Base-by-base conservation (phyloP, 1,284 basidiomycete genomes). In the Malassezia arunalokei region DNA sequence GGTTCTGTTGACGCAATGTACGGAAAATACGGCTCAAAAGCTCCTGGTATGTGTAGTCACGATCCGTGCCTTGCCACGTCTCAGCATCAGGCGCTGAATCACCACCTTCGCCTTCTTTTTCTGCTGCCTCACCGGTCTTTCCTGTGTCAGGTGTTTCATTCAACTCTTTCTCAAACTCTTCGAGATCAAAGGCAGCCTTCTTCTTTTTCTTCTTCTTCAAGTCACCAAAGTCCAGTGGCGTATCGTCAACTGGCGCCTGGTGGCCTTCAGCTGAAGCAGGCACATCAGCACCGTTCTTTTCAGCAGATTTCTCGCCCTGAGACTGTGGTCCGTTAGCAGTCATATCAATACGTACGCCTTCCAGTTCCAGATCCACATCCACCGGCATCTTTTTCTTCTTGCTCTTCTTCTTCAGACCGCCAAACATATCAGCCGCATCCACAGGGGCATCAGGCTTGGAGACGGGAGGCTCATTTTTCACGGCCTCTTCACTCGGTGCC, bases 11-110 rank as follows among this genome's bases (percentile, higher is more conserved):
- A 65, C 95, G 91, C 12, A 98, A 81, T 38, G 86, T 84, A 53
- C 79, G 79, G 78, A 92, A 96, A 77, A 96, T 92, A 40, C 92
- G 86, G 32, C 82, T 83, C 50, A 99, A 82, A 43, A 98, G 87
- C 87, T 96, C 91, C 50, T 82, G 82, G 75, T 98, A 98, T 24
- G 83, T 85, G 71, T 96, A 94, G 75, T 96, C 92, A 40, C 92
- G 82, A 74, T 92, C 88, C 58, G 84, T 87, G 66, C 83, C 82
- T 35, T 58, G 94, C 79, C 94, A 94, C 90, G 54, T 76, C 45
- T 70, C 64, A 24, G 56, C 54, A 15, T 54, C 44, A 35, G 33
- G 33, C 15, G 33, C 33, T 5, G 11, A 11, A 11, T 35, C 33
- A 12, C 15, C 15, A 35, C 11, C 33, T 9, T 50, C 60, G 33